phyloP scores from a whole-genome alignment of 768 basidiomycete genomes.

The Trametes punicea region DNA sequence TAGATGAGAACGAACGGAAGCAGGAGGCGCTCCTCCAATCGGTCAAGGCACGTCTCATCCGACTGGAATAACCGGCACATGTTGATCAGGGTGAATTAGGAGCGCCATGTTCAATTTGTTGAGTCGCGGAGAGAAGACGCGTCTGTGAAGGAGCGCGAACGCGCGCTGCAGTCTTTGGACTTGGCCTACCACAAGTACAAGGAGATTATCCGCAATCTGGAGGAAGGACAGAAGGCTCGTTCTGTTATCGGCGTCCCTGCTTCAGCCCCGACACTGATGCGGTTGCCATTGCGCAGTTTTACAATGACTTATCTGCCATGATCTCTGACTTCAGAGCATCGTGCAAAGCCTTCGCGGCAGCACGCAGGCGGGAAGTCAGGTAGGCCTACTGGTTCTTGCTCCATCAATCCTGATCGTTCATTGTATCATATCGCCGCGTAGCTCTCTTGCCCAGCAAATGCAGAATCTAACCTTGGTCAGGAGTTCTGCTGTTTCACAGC shows the following conservation, averaged over 20 bases:
- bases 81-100: too few species aligned
- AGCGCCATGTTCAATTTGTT: slow-evolving; percentile 70
- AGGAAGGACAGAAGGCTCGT: slow-evolving; percentile 81
- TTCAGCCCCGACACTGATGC: neutral
- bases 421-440: neutral
- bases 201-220: slow-evolving; percentile 80
- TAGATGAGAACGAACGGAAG: slow-evolving; percentile 55
- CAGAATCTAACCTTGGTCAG: neutral
- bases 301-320: slow-evolving; percentile 78
- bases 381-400: slow-evolving; percentile 34
- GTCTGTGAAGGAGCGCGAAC: slow-evolving; percentile 73
- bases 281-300: slow-evolving; percentile 56
- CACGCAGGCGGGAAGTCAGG: slow-evolving; percentile 74
- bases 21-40: slow-evolving; percentile 64
- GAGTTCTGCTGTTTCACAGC: neutral
- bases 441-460: slow-evolving; percentile 8
- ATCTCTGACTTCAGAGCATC: slow-evolving; percentile 70
- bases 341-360: slow-evolving; percentile 71
- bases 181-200: slow-evolving; percentile 83
- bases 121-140: slow-evolving; percentile 76
- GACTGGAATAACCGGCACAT: too few species aligned
- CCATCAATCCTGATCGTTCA: neutral
- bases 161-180: slow-evolving; percentile 78
- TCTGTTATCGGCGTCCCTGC: neutral
- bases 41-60: slow-evolving; percentile 55